Base-by-base conservation (phyloP, 2,329 filamentous ascomycete genomes). In the Colletotrichum sidae region DNA sequence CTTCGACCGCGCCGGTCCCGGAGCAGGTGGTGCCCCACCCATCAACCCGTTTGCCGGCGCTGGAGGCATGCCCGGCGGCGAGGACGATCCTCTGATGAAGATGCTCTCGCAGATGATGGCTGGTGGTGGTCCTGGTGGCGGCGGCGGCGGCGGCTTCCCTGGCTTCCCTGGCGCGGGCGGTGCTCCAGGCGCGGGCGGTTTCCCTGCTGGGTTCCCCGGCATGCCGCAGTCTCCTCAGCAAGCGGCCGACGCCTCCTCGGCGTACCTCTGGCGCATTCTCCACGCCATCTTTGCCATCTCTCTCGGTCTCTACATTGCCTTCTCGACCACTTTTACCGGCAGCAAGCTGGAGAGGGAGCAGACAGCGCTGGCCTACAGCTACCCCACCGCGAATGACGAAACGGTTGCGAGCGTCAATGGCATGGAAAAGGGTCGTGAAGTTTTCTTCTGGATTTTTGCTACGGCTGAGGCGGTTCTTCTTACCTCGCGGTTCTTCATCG, bases 381-480 rank as follows among this genome's bases (percentile, higher is more conserved):
- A 76, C 38, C 70, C 72, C 12, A 70, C 69, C 8, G 69, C 70
- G 44, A 68, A 69, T 42, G 70, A 74, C 11, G 74, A 73, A 50
- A 68, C 72, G 52, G 55, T 78, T 25, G n/a, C 51, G n/a, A 52
- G 61, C 45, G 42, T 67, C n/a, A 54, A 72, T 63, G 67, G 74
- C 60, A 70, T 79, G 57, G 76, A 76, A 55, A 73, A 74, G 60
- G 73, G 77, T 39, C 74, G 81, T 45, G 80, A 80, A 50, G 83
- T 84, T 67, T 90, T 94, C 77, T 94, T 95, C 77, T 93, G 89
- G 81, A 84, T 92, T n/a, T 96, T 95, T 74, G 90, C 91, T 6
- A 93, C 92, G 0, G 89, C 88, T 38, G 92, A 96, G 79, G 84
- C 92, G 10, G 75, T 92, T 57, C 80, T 95, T 68, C 87, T 95